Conservation (phyloP, 1,284 basidiomycete species). For the Fistulinella cinereoalba region DNA sequence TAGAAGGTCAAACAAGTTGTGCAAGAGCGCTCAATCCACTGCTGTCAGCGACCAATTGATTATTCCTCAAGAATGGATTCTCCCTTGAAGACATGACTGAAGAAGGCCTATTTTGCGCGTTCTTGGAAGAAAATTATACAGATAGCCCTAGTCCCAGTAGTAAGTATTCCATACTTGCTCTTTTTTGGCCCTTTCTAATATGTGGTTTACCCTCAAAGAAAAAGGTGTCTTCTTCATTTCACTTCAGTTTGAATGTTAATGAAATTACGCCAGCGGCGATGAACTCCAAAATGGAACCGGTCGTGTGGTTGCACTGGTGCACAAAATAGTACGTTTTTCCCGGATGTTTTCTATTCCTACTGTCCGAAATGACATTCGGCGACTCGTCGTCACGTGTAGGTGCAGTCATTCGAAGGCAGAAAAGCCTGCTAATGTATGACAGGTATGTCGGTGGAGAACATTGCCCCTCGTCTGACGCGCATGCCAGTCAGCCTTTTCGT, state of each 20-base stretch:
- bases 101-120: not conserved
- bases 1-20: slow-evolving; percentile 1
- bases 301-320: too few species aligned
- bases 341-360: too few species aligned
- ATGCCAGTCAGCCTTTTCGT: not conserved
- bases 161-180: not conserved
- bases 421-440: not conserved
- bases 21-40: not conserved
- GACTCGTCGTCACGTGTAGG: not conserved
- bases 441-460: not conserved
- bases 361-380: not conserved
- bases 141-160: not conserved
- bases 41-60: not conserved
- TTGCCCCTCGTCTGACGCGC: not conserved
- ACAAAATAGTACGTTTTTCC: too few species aligned
- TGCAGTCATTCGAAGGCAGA: not conserved
- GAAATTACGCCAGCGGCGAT: not conserved
- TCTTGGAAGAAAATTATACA: not conserved
- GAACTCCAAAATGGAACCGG: too few species aligned
- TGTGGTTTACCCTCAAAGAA: not conserved
- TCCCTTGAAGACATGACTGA: not conserved
- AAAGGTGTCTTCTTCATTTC: not conserved
- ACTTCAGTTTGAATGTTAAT: not conserved
- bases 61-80: not conserved
- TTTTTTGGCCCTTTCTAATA: not conserved